Conservation (phyloP, 2,329 filamentous ascomycete genomes). For the Alternaria viburni region DNA sequence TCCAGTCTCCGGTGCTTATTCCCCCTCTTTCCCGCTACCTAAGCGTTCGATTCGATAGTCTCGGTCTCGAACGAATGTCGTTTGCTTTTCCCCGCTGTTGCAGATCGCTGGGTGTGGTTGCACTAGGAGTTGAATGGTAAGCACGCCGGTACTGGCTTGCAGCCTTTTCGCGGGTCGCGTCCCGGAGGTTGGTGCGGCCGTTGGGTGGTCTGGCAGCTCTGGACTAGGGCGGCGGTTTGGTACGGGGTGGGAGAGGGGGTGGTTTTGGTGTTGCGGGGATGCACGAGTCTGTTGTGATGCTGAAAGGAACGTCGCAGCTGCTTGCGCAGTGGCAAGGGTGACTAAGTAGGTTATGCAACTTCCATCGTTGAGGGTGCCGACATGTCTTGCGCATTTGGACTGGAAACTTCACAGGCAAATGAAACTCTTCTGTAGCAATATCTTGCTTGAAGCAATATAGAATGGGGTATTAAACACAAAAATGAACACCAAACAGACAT, state of each 20-base stretch:
- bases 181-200: background rate
- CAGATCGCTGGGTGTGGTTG: background rate
- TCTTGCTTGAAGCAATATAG: background rate
- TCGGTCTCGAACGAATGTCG: background rate
- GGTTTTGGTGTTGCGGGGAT: background rate
- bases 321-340: background rate
- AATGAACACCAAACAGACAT: background rate
- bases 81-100: background rate
- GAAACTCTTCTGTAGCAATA: background rate
- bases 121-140: no score
- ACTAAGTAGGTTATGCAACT: background rate
- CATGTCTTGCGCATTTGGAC: background rate
- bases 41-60: constrained; percentile 1
- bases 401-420: background rate
- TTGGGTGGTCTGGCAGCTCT: background rate
- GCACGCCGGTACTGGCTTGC: background rate
- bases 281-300: background rate
- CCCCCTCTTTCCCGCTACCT: background rate
- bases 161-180: background rate
- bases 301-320: background rate
- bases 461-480: background rate
- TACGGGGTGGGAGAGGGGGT: background rate
- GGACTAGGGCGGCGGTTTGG: background rate
- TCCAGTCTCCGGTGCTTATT: background rate
- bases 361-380: background rate